Evolutionary conservation across 352 stramenopile genomes (phyloP), one percentile per base, ranked within the genome.

Genomic region (Phytophthora podocarpi): DNA sequence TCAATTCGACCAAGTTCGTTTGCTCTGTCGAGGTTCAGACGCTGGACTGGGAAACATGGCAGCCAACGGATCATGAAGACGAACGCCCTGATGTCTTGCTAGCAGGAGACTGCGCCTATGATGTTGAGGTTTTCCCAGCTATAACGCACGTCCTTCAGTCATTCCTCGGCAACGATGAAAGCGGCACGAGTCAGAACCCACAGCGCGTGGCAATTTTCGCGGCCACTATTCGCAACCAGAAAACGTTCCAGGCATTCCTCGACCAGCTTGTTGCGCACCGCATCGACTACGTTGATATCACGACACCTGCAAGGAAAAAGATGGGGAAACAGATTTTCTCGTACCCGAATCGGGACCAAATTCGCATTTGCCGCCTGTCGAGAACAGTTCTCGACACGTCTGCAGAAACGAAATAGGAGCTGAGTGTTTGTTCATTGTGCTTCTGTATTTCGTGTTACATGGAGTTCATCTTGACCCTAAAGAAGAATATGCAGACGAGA

Each of bases 91-190:
- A 92, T 43, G 60, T 94, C 10, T 37, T 94, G 13, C 64, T 94
- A 5, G 85, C 85, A 12, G 85, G 81, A 30, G 85, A 94, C 59
- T 94, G 85, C 42, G 82, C 78, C 21, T 94, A 94, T 50, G 85
- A 94, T 51, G 71, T 94, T 10, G 70, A 20, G 0, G 62, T 45
- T 12, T 92, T 94, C 40, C 85, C 85, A 6, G 60, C 59, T 0
- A 30, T 94, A 5, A 79, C 90, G 56, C 72, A 72, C 13, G 79
- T 89, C 15, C 60, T 92, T 2, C 68, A 87, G 23, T 42, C 39
- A 1, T 94, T 94, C 39, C 67, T 94, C 7, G 73, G 53, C 12
- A 36, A 55, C 1, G 34, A 59, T 5, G 23, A 56, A 53, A 49
- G 32, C 30, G 34, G 20, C 9, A 50, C 23, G 9, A 43, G 4